Evolutionary conservation across 2,329 filamentous ascomycete genomes (phyloP).

Genomic region (Nakataea oryzae): DNA sequence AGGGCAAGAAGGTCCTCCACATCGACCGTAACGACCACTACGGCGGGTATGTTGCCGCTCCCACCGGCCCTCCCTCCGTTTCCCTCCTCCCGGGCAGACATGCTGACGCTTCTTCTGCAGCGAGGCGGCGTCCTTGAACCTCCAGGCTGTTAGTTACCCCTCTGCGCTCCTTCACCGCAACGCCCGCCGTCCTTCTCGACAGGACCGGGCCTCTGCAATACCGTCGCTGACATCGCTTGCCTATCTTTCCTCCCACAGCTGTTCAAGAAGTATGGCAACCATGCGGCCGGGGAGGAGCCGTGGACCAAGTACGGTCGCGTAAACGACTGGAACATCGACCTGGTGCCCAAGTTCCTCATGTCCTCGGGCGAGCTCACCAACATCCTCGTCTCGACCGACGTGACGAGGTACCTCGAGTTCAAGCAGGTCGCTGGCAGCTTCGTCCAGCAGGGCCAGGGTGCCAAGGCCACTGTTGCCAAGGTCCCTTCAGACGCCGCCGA

Average conservation of each 20-base stretch:
- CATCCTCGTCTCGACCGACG: slow-evolving; percentile 93
- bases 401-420: slow-evolving; percentile 82
- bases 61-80: slow-evolving; percentile 8
- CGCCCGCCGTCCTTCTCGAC: slow-evolving; percentile 1
- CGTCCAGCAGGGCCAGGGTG: slow-evolving; percentile 77
- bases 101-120: slow-evolving; percentile 30
- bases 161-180: slow-evolving; percentile 8
- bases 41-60: slow-evolving; percentile 65
- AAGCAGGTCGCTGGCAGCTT: slow-evolving; percentile 93
- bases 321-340: slow-evolving; percentile 99
- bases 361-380: slow-evolving; percentile 97
- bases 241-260: slow-evolving; percentile 42
- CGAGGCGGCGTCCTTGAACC: slow-evolving; percentile 92
- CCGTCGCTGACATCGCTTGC: background rate
- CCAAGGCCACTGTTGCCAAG: slow-evolving; percentile 89
- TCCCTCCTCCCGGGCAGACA: slow-evolving; percentile 2
- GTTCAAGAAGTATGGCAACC: slow-evolving; percentile 94
- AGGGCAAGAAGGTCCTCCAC: slow-evolving; percentile 98
- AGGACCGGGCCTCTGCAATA: background rate
- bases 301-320: slow-evolving; percentile 96
- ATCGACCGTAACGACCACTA: slow-evolving; percentile 99
- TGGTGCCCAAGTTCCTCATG: slow-evolving; percentile 98
- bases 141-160: slow-evolving; percentile 58
- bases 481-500: slow-evolving; percentile 89
- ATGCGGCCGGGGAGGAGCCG: slow-evolving; percentile 67